Conservation (phyloP, 129 eudicot genomes). For the Cynara cardunculus region DNA sequence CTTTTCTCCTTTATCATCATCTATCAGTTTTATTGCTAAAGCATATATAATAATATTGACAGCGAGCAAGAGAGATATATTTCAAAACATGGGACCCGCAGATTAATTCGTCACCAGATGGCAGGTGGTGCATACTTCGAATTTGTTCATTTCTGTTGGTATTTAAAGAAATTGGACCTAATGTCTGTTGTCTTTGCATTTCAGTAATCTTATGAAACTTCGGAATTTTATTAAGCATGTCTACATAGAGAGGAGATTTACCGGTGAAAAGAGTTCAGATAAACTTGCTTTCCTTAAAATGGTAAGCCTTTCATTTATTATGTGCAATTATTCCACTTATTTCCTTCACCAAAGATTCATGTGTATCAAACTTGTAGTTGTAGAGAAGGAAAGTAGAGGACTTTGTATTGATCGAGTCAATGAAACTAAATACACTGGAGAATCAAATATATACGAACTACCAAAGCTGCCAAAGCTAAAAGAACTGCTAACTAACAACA, state of each 20-base stretch:
- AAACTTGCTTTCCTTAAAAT: slow-evolving; percentile 23
- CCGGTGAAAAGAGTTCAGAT: slow-evolving; percentile 32
- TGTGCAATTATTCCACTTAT: too few species aligned
- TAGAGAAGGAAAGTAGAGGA: too few species aligned
- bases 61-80: slow-evolving; percentile 58
- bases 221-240: slow-evolving; percentile 63
- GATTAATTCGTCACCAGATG: slow-evolving; percentile 39
- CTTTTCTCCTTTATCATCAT: background rate
- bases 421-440: too few species aligned
- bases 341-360: too few species aligned
- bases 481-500: too few species aligned
- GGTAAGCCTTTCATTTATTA: slow-evolving; percentile 23
- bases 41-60: background rate
- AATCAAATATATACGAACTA: too few species aligned
- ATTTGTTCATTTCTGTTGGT: background rate
- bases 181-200: background rate
- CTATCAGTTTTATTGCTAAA: background rate
- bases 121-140: slow-evolving; percentile 23
- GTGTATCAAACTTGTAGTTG: too few species aligned
- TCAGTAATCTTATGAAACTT: slow-evolving; percentile 48
- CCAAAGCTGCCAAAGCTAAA: too few species aligned
- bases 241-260: slow-evolving; percentile 43
- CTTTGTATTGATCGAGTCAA: too few species aligned
- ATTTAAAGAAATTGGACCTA: background rate
- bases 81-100: slow-evolving; percentile 57